Percentiles rank a stretch among this genome's conserved stretches.
phyloP scores from a whole-genome alignment of 176 grass and related monocot species.

The Stipa capillata region DNA sequence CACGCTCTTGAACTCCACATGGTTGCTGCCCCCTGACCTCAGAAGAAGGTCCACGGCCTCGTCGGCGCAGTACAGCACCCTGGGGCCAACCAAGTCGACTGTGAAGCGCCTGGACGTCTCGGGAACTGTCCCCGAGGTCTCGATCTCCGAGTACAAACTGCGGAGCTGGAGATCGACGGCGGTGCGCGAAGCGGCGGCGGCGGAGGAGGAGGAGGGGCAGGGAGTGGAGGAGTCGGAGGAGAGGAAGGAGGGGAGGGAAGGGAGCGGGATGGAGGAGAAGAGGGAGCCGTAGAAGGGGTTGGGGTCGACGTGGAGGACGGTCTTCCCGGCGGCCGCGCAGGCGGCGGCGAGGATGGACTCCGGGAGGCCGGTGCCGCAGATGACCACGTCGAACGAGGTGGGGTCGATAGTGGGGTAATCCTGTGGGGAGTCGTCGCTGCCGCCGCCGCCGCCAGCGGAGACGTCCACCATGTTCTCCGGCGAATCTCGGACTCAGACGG shows the following conservation, averaged over 20 bases:
- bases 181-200: background rate
- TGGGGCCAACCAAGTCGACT: constrained; percentile 59
- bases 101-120: constrained; percentile 55
- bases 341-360: constrained; percentile 76
- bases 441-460: background rate
- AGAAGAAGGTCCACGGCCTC: constrained; percentile 71
- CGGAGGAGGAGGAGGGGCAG: background rate
- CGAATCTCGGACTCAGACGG: background rate
- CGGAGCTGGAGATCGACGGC: constrained; percentile 36
- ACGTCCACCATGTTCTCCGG: constrained; percentile 40
- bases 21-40: constrained; percentile 63
- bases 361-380: constrained; percentile 74
- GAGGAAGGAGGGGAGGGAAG: constrained; percentile 42
- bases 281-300: constrained; percentile 84
- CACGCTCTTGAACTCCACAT: constrained; percentile 92
- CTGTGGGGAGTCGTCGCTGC: background rate
- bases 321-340: constrained; percentile 52
- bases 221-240: background rate
- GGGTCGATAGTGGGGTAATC: constrained; percentile 74
- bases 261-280: constrained; percentile 64
- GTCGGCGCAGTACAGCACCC: constrained; percentile 83
- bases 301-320: constrained; percentile 85
- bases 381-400: constrained; percentile 67
- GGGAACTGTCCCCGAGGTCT: constrained; percentile 41
- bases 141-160: constrained; percentile 46